Conservation (phyloP, 176 grass and related monocot genomes). For the Sorghum bicolor region Sorghum_bicolor_NCBIv3 NC_012870.2:27004501-27005000, state of each 20-base stretch:
- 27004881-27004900: too few relatives aligned
- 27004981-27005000: too few relatives aligned
- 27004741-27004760: not conserved
- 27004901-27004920: too few relatives aligned
- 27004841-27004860: too few relatives aligned
- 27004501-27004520: not conserved
- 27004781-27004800: too few relatives aligned
- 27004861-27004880: too few relatives aligned
- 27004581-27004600: constrained; percentile 62
- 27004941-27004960: too few relatives aligned
- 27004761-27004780: too few relatives aligned
- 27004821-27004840: too few relatives aligned
- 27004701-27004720: not conserved
- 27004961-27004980: too few relatives aligned
- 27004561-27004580: constrained; percentile 67
- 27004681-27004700: not conserved
- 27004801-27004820: too few relatives aligned
- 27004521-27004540: constrained; percentile 75
- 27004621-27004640: not conserved
- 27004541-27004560: constrained; percentile 79
- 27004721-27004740: not conserved
- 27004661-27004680: not conserved
- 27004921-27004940: too few relatives aligned
- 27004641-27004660: not conserved
- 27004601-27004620: not conserved